Evolutionary conservation across 176 grass and related monocot species (phyloP), one percentile per base, ranked within the genome.

Genomic region (Carex littledalei): DNA sequence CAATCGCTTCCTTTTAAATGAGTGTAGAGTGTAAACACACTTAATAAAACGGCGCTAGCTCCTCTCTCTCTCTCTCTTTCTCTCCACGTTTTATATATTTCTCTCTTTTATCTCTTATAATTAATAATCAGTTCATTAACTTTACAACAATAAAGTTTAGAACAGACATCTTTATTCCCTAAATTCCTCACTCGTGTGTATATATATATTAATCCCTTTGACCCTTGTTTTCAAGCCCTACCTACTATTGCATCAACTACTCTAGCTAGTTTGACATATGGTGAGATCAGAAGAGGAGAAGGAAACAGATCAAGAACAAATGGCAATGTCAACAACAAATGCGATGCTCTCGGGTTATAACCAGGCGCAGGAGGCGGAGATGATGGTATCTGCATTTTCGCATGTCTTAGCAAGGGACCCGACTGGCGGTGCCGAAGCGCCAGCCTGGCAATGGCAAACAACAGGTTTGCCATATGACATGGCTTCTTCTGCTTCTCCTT

Each of bases 331-430:
- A 50, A 62, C 66, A 60, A 10, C 71, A 18, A 81, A 61, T 47
- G 82, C 26, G 24, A 13, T 91, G 81, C 70, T 97, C 22, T 90
- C 94, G 1, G 82, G 75, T 0, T 78, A 83, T 84, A 76, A 84
- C 60, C 92, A 89, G 67, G 91, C 9, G 52, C 86, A 78, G 81
- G 95, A 94, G 89, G 70, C 89, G 77, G 92, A 91, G 0, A 76
- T 86, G 35, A 93, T 98, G 89, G 95, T 94, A 61, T 93, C 91
- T 20, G 91, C 95, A 78, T 86, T 98, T 73, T 84, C 79, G 62
- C 84, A 89, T 29, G 95, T 98, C 62, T 57, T 98, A 47, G 82
- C 87, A 0, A 84, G 86, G 16, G 72, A 76, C 54, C 63, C 22
- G 63, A 81, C 87, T 53, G 78, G 8, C 18, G 9, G 62, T 60